Evolutionary conservation across 352 stramenopile genomes (phyloP).

Genomic region (Globisporangium ultimum): DNA sequence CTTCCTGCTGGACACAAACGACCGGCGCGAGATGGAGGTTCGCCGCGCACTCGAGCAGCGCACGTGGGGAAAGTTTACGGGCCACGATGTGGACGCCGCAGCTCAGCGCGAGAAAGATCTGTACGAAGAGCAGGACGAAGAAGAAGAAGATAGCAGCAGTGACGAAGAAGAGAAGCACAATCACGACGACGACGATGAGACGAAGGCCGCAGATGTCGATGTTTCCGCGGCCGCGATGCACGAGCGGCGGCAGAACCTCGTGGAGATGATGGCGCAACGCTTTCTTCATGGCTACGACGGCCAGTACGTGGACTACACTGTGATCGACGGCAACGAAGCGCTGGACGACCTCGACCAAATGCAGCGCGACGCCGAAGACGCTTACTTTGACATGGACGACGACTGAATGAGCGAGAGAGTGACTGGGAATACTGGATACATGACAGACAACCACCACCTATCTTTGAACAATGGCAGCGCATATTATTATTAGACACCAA

Average conservation of each 20-base stretch:
- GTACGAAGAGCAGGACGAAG: constrained; percentile 24
- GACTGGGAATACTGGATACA: background rate
- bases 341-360: constrained; percentile 69
- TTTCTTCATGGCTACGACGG: constrained; percentile 65
- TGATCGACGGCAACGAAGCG: constrained; percentile 54
- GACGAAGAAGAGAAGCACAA: constrained; percentile 34
- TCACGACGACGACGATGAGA: constrained; percentile 1
- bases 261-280: constrained; percentile 70
- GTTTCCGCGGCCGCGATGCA: constrained; percentile 18
- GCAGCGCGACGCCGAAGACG: constrained; percentile 75
- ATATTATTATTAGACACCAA: too few species aligned
- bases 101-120: constrained; percentile 7
- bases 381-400: constrained; percentile 57
- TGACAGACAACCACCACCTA: background rate
- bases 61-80: constrained; percentile 44
- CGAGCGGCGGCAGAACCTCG: constrained; percentile 51
- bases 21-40: constrained; percentile 66
- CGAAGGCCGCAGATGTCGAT: background rate
- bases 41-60: constrained; percentile 58
- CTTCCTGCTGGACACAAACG: constrained; percentile 68
- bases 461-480: too few species aligned
- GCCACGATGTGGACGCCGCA: constrained; percentile 37
- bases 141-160: constrained; percentile 26
- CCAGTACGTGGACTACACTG: constrained; percentile 61
- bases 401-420: background rate